Conservation (phyloP, 2,329 filamentous ascomycete genomes). For the Aspergillus sp. region DNA sequence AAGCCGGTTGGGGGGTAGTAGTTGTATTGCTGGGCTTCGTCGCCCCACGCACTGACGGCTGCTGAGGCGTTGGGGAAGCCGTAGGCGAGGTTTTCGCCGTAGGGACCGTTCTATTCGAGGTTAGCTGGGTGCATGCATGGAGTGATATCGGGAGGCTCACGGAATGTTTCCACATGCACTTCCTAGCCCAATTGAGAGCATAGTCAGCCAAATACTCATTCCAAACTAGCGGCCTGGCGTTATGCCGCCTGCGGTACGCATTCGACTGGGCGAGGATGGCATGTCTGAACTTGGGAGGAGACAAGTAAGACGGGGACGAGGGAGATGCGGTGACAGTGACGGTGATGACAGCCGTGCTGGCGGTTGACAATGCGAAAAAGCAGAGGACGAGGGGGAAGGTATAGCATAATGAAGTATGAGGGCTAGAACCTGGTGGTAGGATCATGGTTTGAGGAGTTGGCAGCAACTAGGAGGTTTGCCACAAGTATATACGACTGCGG, state of each 20-base stretch:
- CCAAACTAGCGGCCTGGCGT: constrained; percentile 52
- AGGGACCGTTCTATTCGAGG: constrained; percentile 44
- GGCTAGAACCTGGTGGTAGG: background rate
- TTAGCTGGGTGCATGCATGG: background rate
- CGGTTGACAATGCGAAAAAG: constrained; percentile 3
- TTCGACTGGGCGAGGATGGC: constrained; percentile 60
- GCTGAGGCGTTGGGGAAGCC: constrained; percentile 53
- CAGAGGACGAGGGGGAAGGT: background rate
- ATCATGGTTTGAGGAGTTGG: background rate
- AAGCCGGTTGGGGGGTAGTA: constrained; percentile 49
- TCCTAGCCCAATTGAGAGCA: constrained; percentile 42
- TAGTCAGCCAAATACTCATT: constrained; percentile 53
- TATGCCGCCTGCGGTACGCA: constrained; percentile 54
- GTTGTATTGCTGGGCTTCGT: constrained; percentile 51
- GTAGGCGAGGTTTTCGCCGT: constrained; percentile 65
- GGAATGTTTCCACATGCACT: constrained; percentile 37
- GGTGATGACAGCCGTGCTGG: constrained; percentile 13
- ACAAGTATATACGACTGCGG: background rate
- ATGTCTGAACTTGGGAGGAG: constrained; percentile 32
- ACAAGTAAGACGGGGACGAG: constrained; percentile 33
- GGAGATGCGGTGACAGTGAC: constrained; percentile 17
- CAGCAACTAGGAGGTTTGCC: background rate
- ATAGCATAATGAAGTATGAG: background rate
- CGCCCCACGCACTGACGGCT: constrained; percentile 58
- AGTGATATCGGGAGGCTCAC: constrained; percentile 9